phyloP scores from a whole-genome alignment of 2,329 filamentous ascomycete species.

The Rutstroemia sp. region DNA sequence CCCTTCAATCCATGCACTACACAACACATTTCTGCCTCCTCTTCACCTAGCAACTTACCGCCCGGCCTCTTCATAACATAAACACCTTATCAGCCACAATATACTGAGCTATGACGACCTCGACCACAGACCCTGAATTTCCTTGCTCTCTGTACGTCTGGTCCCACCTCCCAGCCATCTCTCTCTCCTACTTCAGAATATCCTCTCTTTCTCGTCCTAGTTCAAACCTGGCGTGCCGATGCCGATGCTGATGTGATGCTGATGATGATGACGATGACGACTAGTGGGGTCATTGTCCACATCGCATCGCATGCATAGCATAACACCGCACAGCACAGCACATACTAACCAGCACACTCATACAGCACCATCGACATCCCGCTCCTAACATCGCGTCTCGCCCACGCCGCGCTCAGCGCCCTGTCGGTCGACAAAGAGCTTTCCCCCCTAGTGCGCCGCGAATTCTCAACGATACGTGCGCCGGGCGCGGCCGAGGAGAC shows the following conservation, averaged over 20 bases:
- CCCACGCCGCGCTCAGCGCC: slow-evolving; percentile 64
- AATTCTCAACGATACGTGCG: slow-evolving; percentile 49
- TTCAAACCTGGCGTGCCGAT: too few species aligned
- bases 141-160: slow-evolving; percentile 55
- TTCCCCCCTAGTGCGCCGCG: slow-evolving; percentile 71
- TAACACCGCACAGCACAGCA: slow-evolving; percentile 13
- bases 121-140: slow-evolving; percentile 40
- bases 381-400: slow-evolving; percentile 73
- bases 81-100: not conserved
- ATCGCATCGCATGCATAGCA: not conserved
- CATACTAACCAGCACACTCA: not conserved
- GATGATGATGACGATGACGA: too few species aligned
- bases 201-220: too few species aligned
- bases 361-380: slow-evolving; percentile 39
- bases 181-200: not conserved
- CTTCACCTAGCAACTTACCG: not conserved
- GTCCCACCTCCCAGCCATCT: not conserved
- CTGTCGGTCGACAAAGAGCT: slow-evolving; percentile 84
- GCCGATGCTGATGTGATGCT: too few species aligned
- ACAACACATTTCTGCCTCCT: not conserved
- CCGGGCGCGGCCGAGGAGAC: not conserved
- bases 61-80: not conserved
- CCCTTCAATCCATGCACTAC: slow-evolving; percentile 1
- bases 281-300: too few species aligned
- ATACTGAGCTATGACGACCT: not conserved